phyloP scores from a whole-genome alignment of 2,329 filamentous ascomycete species.

The Lachnellula cervina region DNA sequence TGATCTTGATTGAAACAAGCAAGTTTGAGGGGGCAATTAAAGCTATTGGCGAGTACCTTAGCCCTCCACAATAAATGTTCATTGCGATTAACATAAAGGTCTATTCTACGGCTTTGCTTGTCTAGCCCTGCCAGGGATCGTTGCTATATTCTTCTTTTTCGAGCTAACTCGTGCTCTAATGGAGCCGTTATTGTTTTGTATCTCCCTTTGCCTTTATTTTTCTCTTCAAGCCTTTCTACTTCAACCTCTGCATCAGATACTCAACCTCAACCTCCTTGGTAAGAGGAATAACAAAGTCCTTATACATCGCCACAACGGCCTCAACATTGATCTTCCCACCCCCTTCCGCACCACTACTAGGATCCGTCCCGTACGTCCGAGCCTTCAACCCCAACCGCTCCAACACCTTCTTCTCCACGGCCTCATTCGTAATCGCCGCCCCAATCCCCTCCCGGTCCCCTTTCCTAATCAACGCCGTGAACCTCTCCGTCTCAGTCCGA shows the following conservation, averaged over 20 bases:
- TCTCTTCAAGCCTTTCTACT: neutral
- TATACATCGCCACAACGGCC: slow-evolving; percentile 85
- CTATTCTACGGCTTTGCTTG: neutral
- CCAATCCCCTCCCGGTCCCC: slow-evolving; percentile 78
- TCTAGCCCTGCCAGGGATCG: neutral
- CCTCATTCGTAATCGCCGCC: slow-evolving; percentile 81
- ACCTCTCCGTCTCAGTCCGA: slow-evolving; percentile 71
- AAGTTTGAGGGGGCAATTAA: slow-evolving; percentile 74
- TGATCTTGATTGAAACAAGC: slow-evolving; percentile 78
- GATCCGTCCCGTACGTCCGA: slow-evolving; percentile 88
- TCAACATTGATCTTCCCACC: slow-evolving; percentile 84
- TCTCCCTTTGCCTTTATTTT: slow-evolving; percentile 2
- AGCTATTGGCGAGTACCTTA: slow-evolving; percentile 70
- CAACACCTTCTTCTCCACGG: slow-evolving; percentile 87
- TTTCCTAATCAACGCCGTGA: slow-evolving; percentile 75
- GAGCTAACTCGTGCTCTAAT: no score
- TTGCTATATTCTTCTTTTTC: neutral
- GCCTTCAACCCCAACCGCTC: slow-evolving; percentile 84
- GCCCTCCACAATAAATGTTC: slow-evolving; percentile 40
- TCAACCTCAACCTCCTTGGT: slow-evolving; percentile 99
- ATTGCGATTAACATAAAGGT: neutral
- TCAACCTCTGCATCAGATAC: slow-evolving; percentile 91
- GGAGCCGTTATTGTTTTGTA: no score
- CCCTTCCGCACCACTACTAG: slow-evolving; percentile 56
- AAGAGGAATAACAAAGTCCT: slow-evolving; percentile 87